Evolutionary conservation across 164 flowering plant species (phyloP).

Genomic region (Nelumbo lutea): DNA sequence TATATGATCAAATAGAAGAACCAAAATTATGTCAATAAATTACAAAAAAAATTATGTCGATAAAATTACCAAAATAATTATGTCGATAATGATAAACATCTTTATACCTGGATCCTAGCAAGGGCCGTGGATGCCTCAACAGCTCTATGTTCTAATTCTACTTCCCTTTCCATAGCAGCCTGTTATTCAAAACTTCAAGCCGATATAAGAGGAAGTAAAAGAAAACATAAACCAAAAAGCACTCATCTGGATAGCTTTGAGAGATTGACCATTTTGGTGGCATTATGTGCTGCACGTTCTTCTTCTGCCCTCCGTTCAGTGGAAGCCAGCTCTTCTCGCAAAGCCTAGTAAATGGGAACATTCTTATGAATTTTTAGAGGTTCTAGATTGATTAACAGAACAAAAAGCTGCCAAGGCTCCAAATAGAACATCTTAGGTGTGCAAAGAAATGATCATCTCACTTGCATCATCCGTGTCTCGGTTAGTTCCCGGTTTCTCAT

Average conservation of each 20-base stretch:
- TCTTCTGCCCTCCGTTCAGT: conserved; percentile 89
- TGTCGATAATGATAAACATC: conserved; percentile 1
- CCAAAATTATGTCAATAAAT: no score
- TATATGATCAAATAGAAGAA: no score
- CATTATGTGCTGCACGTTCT: conserved; percentile 92
- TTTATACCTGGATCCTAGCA: conserved; percentile 80
- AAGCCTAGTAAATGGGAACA: conserved; percentile 48
- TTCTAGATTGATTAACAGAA: conserved; percentile 4
- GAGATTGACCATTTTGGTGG: conserved; percentile 76
- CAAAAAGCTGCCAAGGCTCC: not conserved
- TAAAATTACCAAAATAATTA: no score
- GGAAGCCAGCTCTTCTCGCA: conserved; percentile 88
- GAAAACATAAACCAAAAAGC: conserved; percentile 1
- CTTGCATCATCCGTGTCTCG: conserved; percentile 98
- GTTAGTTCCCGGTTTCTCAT: conserved; percentile 92
- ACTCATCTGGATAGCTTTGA: not conserved
- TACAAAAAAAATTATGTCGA: no score
- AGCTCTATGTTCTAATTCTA: conserved; percentile 87
- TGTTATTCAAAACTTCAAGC: conserved; percentile 23
- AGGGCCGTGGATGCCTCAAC: conserved; percentile 85
- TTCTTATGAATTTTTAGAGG: conserved; percentile 1
- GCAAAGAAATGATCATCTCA: conserved; percentile 16
- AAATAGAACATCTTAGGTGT: conserved; percentile 1
- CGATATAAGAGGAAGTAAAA: not conserved
- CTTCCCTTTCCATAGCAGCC: conserved; percentile 98